Conservation (phyloP, 106 monocot species). For the Apostasia ramifera region DNA sequence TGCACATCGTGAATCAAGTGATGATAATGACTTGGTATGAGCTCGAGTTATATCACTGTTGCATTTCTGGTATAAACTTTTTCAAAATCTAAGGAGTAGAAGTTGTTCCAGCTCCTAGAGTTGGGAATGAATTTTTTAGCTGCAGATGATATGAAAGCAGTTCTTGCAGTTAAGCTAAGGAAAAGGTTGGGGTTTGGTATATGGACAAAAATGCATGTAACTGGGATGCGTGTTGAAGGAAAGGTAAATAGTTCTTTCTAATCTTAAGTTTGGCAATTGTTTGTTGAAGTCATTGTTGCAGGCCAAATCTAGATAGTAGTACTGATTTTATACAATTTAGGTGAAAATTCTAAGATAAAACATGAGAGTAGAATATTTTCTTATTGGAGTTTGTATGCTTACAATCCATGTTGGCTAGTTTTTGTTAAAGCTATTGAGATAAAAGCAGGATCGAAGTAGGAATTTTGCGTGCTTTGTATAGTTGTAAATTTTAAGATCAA, state of each 20-base stretch:
- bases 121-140: conserved; percentile 82
- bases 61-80: background rate
- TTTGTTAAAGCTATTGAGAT: too few relatives aligned
- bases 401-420: too few relatives aligned
- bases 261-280: too few relatives aligned
- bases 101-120: conserved; percentile 57
- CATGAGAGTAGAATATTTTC: too few relatives aligned
- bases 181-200: conserved; percentile 81
- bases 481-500: too few relatives aligned
- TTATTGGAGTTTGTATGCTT: too few relatives aligned
- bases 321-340: too few relatives aligned
- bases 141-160: conserved; percentile 81
- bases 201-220: conserved; percentile 84
- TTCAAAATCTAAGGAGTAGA: background rate
- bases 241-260: conserved; percentile 36
- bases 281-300: too few relatives aligned
- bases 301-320: too few relatives aligned
- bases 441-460: too few relatives aligned
- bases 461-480: too few relatives aligned
- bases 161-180: conserved; percentile 63
- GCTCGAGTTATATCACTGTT: background rate
- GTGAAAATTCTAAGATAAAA: too few relatives aligned
- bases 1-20: conserved; percentile 52
- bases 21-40: conserved; percentile 83
- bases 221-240: conserved; percentile 94